Percentiles rank a stretch among this genome's conserved stretches.
Conservation (phyloP, 768 basidiomycete species). For the Auricularia sp. region DNA sequence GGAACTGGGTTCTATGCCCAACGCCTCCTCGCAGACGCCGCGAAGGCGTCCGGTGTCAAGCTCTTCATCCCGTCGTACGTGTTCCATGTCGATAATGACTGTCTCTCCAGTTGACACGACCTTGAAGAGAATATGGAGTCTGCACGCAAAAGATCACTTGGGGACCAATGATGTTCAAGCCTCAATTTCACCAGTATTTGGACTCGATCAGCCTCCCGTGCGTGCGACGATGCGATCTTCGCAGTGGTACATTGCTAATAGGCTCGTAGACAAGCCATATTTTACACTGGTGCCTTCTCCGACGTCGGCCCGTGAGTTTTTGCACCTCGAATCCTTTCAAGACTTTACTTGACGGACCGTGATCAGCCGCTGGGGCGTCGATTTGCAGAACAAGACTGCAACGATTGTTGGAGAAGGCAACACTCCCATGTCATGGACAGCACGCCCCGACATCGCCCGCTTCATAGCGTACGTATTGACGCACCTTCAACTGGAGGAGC, state of each 20-base stretch:
- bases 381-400: slow-evolving; percentile 10
- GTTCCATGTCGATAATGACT: no score
- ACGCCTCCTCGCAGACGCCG: slow-evolving; percentile 10
- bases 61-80: slow-evolving; percentile 19
- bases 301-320: background rate
- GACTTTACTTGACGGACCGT: no score
- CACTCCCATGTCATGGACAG: slow-evolving; percentile 8
- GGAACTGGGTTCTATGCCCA: slow-evolving; percentile 6
- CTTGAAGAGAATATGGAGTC: background rate
- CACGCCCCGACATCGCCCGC: slow-evolving; percentile 13
- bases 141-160: no score
- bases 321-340: no score
- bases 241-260: no score
- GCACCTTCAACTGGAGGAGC: slow-evolving; percentile 4
- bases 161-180: no score
- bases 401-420: slow-evolving; percentile 10
- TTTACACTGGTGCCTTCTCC: background rate
- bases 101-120: no score
- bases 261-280: background rate
- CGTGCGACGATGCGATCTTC: no score
- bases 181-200: no score
- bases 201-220: no score
- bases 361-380: background rate
- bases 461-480: slow-evolving; percentile 13
- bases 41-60: slow-evolving; percentile 18